phyloP scores from a whole-genome alignment of 768 basidiomycete genomes.

The Rhodotorula kratochvilovae region DNA sequence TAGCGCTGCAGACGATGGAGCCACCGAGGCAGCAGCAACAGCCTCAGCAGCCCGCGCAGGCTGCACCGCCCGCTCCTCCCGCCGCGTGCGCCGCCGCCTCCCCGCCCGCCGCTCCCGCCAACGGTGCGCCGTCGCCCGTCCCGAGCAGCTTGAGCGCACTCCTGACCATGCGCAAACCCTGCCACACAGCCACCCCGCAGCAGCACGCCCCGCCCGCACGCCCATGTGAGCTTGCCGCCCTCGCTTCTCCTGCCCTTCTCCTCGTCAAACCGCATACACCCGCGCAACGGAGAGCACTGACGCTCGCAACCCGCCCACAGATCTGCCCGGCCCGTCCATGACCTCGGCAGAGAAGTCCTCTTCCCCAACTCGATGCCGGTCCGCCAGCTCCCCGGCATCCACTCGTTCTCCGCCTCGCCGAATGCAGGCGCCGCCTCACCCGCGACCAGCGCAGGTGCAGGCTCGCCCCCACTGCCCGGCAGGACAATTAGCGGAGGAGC shows the following conservation, averaged over 20 bases:
- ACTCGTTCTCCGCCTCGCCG: constrained; percentile 16
- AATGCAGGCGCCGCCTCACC: background rate
- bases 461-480: background rate
- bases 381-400: constrained; percentile 25
- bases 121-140: background rate
- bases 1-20: too few species aligned
- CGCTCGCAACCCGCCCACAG: background rate
- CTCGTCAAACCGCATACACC: background rate
- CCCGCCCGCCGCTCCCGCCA: too few species aligned
- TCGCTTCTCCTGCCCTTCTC: background rate
- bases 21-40: too few species aligned
- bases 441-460: background rate
- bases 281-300: background rate
- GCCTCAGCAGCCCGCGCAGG: too few species aligned
- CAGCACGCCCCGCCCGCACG: background rate
- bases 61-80: too few species aligned
- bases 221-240: background rate
- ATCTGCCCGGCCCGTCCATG: background rate
- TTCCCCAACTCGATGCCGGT: constrained; percentile 27
- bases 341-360: constrained; percentile 13
- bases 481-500: background rate
- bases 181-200: background rate
- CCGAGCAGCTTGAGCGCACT: too few species aligned
- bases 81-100: background rate
- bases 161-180: too few species aligned